phyloP scores from a whole-genome alignment of 2,329 filamentous ascomycete genomes.

The Paraphoma chrysanthemicola region DNA sequence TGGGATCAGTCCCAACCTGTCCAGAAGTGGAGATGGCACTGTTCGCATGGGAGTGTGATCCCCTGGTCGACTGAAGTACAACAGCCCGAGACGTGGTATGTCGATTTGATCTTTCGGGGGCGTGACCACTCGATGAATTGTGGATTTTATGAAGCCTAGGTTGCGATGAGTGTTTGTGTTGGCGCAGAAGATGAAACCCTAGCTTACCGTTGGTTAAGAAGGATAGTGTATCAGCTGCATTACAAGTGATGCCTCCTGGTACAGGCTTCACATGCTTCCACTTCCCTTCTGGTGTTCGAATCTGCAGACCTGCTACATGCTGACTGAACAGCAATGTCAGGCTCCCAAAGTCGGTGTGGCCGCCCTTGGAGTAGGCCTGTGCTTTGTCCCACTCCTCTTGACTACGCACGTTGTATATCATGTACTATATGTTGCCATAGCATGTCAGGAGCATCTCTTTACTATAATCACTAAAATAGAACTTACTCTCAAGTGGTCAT shows the following conservation, averaged over 20 bases:
- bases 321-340: constrained; percentile 65
- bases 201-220: constrained; percentile 45
- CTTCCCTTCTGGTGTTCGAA: constrained; percentile 42
- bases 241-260: constrained; percentile 48
- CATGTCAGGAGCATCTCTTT: too few relatives aligned
- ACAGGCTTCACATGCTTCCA: constrained; percentile 52
- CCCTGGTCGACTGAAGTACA: constrained; percentile 29
- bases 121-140: constrained; percentile 57
- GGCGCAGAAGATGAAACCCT: constrained; percentile 6
- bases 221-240: constrained; percentile 47
- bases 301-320: constrained; percentile 64
- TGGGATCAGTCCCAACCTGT: constrained; percentile 44
- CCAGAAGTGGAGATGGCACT: constrained; percentile 41
- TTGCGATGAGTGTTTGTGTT: constrained; percentile 3
- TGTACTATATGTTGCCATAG: constrained; percentile 6
- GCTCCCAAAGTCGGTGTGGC: constrained; percentile 64
- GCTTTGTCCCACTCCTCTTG: constrained; percentile 41
- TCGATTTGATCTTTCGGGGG: constrained; percentile 57
- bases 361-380: constrained; percentile 46
- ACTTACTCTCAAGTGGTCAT: constrained; percentile 18
- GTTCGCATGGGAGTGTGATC: constrained; percentile 39
- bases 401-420: constrained; percentile 26
- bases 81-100: constrained; percentile 45
- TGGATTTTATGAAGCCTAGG: constrained; percentile 53
- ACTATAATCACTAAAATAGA: too few relatives aligned